Conservation (phyloP, 2,329 filamentous ascomycete species). For the Phyllosticta citriasiana region DNA sequence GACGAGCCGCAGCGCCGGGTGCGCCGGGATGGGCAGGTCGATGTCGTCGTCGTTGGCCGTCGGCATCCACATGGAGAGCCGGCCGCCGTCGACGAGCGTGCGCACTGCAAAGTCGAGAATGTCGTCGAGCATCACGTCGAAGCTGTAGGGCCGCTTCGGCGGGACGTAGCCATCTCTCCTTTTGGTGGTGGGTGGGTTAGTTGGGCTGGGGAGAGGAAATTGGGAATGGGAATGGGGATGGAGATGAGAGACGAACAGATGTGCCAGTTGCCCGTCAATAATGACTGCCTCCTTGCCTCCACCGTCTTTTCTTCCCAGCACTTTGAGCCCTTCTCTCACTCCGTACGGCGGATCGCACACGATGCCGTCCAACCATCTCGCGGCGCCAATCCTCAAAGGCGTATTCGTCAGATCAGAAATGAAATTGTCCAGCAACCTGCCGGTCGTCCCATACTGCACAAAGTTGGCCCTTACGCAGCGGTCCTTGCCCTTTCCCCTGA, state of each 20-base stretch:
- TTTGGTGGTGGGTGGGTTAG: slow-evolving; percentile 1
- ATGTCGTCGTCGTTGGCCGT: slow-evolving; percentile 55
- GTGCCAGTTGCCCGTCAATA: slow-evolving; percentile 58
- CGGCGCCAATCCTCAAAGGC: slow-evolving; percentile 48
- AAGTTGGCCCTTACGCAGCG: slow-evolving; percentile 63
- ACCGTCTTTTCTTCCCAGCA: slow-evolving; percentile 65
- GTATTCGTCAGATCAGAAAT: slow-evolving; percentile 81
- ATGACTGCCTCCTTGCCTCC: slow-evolving; percentile 45
- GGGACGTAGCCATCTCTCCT: slow-evolving; percentile 63
- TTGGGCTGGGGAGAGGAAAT: background rate
- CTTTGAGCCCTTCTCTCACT: slow-evolving; percentile 81
- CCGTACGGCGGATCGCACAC: slow-evolving; percentile 95
- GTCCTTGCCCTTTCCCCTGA: slow-evolving; percentile 55
- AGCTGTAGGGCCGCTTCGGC: slow-evolving; percentile 87
- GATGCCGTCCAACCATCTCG: slow-evolving; percentile 71
- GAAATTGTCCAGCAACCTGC: slow-evolving; percentile 65
- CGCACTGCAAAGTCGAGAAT: slow-evolving; percentile 72
- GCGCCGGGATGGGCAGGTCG: slow-evolving; percentile 65
- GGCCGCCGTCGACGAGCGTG: slow-evolving; percentile 66
- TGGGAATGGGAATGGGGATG: background rate
- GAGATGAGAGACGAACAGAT: slow-evolving; percentile 44
- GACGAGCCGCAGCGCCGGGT: slow-evolving; percentile 64
- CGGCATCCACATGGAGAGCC: slow-evolving; percentile 95
- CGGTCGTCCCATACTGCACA: slow-evolving; percentile 63
- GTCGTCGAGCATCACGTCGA: slow-evolving; percentile 80